These are phyloP conservation scores for Globisporangium irregulare DNA, from an alignment of 352 stramenopile species.

Conservation along the genomic window DNA sequence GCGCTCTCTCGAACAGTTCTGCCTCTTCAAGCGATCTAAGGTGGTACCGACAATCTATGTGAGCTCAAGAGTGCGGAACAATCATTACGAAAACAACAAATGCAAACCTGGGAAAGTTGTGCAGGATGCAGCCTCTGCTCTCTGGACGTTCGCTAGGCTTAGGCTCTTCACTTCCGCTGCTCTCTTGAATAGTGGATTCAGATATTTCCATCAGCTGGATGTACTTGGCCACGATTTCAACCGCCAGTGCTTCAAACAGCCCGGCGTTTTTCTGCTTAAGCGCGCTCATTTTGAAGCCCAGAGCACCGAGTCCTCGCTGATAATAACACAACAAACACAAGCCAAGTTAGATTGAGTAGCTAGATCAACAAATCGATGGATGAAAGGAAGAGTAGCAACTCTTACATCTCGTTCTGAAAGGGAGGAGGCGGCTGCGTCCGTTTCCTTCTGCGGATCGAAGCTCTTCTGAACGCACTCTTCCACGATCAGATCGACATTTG, in stretches of 20 bases:
- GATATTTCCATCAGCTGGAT: conserved; percentile 20
- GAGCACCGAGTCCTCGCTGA: conserved; percentile 47
- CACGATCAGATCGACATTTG: conserved; percentile 39
- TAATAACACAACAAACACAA: neutral
- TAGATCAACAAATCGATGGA: neutral
- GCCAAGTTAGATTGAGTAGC: neutral
- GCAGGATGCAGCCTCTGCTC: conserved; percentile 31
- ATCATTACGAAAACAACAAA: neutral
- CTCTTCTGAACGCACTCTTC: conserved; percentile 53
- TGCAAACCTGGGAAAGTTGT: conserved; percentile 55
- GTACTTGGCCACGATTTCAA: conserved; percentile 48
- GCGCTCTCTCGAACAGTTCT: conserved; percentile 46
- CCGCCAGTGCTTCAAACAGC: conserved; percentile 38
- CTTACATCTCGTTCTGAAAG: conserved; percentile 49
- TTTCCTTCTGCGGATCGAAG: conserved; percentile 50
- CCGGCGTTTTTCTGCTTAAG: conserved; percentile 46
- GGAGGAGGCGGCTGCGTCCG: conserved; percentile 26
- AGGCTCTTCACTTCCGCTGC: neutral
- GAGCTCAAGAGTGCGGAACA: neutral
- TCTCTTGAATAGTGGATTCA: neutral
- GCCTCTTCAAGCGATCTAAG: conserved; percentile 44
- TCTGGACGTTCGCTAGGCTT: neutral
- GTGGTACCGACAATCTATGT: neutral
- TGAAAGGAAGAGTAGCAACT: neutral
- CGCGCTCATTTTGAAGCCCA: conserved; percentile 39